Evolutionary conservation across 768 basidiomycete species (phyloP), one percentile per base, ranked within the genome.

Genomic region (Calocybe gangraenosa): DNA sequence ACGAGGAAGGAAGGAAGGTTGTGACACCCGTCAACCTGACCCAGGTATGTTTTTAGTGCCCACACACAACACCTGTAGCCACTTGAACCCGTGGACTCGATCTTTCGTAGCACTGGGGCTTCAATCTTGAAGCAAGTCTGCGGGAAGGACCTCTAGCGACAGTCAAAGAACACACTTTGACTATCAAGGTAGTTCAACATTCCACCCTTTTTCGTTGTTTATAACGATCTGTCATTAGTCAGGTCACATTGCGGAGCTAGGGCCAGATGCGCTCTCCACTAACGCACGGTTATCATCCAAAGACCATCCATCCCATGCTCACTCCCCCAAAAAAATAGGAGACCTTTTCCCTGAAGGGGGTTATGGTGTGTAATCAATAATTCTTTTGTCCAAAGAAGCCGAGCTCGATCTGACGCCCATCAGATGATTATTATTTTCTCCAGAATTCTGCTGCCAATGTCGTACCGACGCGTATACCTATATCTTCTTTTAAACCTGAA

Each of bases 21-120:
- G 81, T 88, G 3, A 87, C 85, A 3, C 85, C 86, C 0, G 68
- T 88, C 40, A 90, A 90, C 57, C 61, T 88, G 11, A 87, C 86
- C 6, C 85, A 87, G 75, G 84, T 84, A 53, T 30, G 71, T 21
- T n/a, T n/a, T n/a, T n/a, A n/a, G n/a, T n/a, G n/a, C n/a, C n/a
- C n/a, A n/a, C n/a, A n/a, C n/a, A n/a, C n/a, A n/a, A n/a, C n/a
- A n/a, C n/a, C n/a, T n/a, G n/a, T n/a, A n/a, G n/a, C n/a, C n/a
- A n/a, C n/a, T n/a, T n/a, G n/a, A n/a, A n/a, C n/a, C n/a, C n/a
- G n/a, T n/a, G n/a, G n/a, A n/a, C n/a, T n/a, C n/a, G n/a, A n/a
- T n/a, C n/a, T n/a, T 20, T 22, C 38, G 0, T 47, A 88, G 84
- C 86, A 88, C 60, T 88, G 85, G 84, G 87, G 86, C 21, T 88